phyloP scores from a whole-genome alignment of 2,329 filamentous ascomycete species.

The Lachnellula willkommii region DNA sequence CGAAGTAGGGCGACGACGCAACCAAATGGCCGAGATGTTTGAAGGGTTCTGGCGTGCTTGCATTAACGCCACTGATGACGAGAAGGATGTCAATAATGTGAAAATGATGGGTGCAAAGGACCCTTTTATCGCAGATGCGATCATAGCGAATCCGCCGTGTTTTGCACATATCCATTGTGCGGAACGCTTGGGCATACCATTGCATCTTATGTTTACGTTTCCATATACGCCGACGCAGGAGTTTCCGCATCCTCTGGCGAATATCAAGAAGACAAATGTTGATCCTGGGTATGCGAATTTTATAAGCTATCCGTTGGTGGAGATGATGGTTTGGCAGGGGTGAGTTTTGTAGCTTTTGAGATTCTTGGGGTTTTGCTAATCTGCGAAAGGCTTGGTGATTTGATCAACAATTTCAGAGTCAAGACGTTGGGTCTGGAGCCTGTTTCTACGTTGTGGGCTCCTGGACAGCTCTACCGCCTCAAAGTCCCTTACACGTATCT shows the following conservation, averaged over 20 bases:
- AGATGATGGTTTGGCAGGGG: constrained; percentile 90
- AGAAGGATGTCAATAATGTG: constrained; percentile 53
- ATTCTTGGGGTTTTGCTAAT: constrained; percentile 6
- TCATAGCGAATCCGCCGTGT: constrained; percentile 77
- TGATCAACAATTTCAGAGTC: constrained; percentile 69
- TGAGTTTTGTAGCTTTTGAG: constrained; percentile 12
- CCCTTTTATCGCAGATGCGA: constrained; percentile 68
- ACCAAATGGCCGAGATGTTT: constrained; percentile 76
- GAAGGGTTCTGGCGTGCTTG: constrained; percentile 77
- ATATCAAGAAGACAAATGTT: constrained; percentile 66
- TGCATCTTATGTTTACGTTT: constrained; percentile 87
- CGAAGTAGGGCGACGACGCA: constrained; percentile 62
- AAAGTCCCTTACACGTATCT: constrained; percentile 73
- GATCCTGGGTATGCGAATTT: constrained; percentile 72
- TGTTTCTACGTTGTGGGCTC: constrained; percentile 71
- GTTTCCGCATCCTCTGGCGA: constrained; percentile 69
- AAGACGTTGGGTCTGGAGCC: constrained; percentile 66
- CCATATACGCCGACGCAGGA: constrained; percentile 70
- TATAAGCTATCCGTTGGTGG: constrained; percentile 73
- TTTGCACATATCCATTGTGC: constrained; percentile 78
- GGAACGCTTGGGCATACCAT: constrained; percentile 68
- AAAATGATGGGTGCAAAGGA: constrained; percentile 59
- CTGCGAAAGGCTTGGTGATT: constrained; percentile 54
- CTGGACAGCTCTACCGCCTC: constrained; percentile 64
- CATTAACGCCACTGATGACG: constrained; percentile 66